Evolutionary conservation across 2,329 filamentous ascomycete genomes (phyloP), one percentile per base, ranked within the genome.

Genomic region (Fusarium annulatum): DNA sequence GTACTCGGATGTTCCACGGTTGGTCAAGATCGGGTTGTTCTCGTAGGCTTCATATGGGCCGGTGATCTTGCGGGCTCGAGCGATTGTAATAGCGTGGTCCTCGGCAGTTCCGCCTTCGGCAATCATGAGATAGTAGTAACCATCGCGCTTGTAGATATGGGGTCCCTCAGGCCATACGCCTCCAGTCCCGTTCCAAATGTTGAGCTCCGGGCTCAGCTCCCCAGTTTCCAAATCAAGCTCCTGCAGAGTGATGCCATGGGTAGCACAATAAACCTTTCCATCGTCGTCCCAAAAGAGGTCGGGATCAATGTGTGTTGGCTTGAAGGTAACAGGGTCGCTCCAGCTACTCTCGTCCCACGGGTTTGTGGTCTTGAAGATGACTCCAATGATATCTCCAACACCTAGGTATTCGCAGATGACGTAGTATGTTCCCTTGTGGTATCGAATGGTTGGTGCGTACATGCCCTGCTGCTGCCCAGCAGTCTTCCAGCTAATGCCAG

Each of bases 221-320:
- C 72, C 72, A 0, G 71, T 74, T 4, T 66, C 42, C 5, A 74
- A 26, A 7, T 74, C n/a, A 12, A 74, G 34, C 26, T 74, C 81
- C 33, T 75, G 71, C 1, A 78, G 64, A 1, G 73, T 69, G 14
- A 80, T 77, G 2, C 84, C 16, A 79, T 84, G 38, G 2, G 71
- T 65, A 0, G 82, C 83, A 7, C 88, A 84, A 64, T 89, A 90
- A 0, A 85, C 81, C 64, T 84, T 86, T 2, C 88, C 88, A 52
- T 90, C 85, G 2, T 85, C 84, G 56, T 90, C 86, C 86, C 88
- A 90, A 73, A 89, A 88, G 0, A 79, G 39, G 14, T 80, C 12
- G 0, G 88, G 86, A 60, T 91, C 89, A 59, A 80, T 80, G 11
- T 74, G 72, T 0, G 58, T 69, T 21, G 77, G 71, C 10, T 64